Conservation (phyloP, 768 basidiomycete genomes). For the Psilocybe sp. region DNA sequence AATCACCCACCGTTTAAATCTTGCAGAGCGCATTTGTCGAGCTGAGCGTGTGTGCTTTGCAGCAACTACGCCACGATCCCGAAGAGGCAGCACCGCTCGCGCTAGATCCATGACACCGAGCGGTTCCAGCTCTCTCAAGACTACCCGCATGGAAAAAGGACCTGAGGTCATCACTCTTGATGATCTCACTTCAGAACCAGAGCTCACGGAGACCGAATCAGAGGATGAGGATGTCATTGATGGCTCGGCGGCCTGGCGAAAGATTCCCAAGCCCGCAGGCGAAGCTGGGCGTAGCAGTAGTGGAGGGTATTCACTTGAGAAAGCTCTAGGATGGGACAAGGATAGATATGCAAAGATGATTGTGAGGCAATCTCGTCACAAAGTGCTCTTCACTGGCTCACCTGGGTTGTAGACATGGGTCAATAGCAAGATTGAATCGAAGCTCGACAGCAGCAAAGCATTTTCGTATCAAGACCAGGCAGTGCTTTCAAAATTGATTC, state of each 20-base stretch:
- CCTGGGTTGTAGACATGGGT: background rate
- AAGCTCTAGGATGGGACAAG: background rate
- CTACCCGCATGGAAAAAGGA: no score
- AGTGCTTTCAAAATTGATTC: background rate
- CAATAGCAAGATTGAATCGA: background rate
- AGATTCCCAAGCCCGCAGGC: conserved; percentile 4
- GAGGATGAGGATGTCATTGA: background rate
- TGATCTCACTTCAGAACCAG: background rate
- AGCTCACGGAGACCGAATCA: background rate
- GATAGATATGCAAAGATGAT: background rate
- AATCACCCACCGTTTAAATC: conserved; percentile 1
- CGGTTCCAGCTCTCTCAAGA: no score
- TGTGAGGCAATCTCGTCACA: background rate
- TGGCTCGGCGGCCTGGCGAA: background rate
- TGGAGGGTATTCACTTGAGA: conserved; percentile 4
- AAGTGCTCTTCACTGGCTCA: background rate
- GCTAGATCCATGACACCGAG: no score
- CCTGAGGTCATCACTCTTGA: no score
- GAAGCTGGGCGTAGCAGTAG: conserved; percentile 2
- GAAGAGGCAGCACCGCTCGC: no score
- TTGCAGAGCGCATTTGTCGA: background rate
- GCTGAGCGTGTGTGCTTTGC: background rate
- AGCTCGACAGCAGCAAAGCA: background rate
- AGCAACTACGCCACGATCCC: background rate
- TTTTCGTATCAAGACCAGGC: background rate